These are phyloP conservation scores for Periconia sp. DNA, from an alignment of 2,329 filamentous ascomycete genomes.

Conservation along the genomic window DNA sequence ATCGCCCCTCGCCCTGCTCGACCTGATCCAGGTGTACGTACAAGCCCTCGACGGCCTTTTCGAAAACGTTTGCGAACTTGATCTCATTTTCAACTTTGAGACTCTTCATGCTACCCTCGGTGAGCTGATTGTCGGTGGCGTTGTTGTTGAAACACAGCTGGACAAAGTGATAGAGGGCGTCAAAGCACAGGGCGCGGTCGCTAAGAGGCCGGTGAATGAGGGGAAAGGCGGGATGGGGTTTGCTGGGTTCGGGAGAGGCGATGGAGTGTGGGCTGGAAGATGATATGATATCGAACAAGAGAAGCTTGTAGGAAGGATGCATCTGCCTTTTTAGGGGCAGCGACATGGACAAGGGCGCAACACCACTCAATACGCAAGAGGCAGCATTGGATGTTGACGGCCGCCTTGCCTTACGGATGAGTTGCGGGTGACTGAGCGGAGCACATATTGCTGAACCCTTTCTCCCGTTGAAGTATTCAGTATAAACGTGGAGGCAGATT, in stretches of 20 bases:
- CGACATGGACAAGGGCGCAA: too few species aligned
- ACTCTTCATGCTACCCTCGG: slow-evolving; percentile 86
- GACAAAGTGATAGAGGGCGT: slow-evolving; percentile 89
- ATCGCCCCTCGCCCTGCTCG: slow-evolving; percentile 90
- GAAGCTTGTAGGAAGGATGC: too few species aligned
- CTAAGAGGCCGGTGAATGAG: slow-evolving; percentile 78
- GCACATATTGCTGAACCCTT: too few species aligned
- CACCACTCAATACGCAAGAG: too few species aligned
- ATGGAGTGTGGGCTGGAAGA: slow-evolving; percentile 32
- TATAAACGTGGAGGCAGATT: too few species aligned
- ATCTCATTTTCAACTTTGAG: slow-evolving; percentile 99
- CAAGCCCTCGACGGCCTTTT: slow-evolving; percentile 93
- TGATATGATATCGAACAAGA: slow-evolving; percentile 10
- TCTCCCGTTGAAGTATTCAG: too few species aligned
- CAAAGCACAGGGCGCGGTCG: slow-evolving; percentile 70
- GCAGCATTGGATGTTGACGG: too few species aligned
- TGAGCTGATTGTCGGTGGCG: slow-evolving; percentile 94
- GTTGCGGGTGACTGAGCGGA: too few species aligned
- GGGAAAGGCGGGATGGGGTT: slow-evolving; percentile 42
- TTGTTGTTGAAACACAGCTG: slow-evolving; percentile 89
- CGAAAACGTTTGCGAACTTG: slow-evolving; percentile 97
- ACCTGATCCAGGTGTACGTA: slow-evolving; percentile 97
- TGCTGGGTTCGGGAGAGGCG: slow-evolving; percentile 32
- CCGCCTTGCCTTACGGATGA: too few species aligned
- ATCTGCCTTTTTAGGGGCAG: too few species aligned